Percentiles rank a stretch among this genome's conserved stretches.
Conservation (phyloP, 1,139 yeast species). For the Suhomyces chickasaworum region DNA sequence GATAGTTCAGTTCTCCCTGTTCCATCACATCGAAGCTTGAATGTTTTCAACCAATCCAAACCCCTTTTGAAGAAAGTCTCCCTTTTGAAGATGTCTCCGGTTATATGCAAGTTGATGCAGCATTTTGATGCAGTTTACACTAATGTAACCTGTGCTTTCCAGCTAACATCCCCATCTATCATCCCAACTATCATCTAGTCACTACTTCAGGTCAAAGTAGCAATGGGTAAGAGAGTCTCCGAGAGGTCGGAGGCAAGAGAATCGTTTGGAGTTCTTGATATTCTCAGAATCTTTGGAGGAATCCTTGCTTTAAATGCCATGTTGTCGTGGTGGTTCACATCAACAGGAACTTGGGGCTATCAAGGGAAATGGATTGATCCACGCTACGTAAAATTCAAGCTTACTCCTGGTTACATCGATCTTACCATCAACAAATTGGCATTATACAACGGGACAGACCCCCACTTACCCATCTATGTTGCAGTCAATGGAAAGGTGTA, state of each 20-base stretch:
- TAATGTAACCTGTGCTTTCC: not conserved
- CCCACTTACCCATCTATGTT: constrained; percentile 57
- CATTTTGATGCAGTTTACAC: no score
- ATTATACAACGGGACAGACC: constrained; percentile 54
- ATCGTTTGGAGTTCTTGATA: constrained; percentile 36
- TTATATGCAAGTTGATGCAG: no score
- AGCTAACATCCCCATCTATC: no score
- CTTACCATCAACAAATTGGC: constrained; percentile 53
- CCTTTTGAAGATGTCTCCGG: no score
- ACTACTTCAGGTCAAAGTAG: not conserved
- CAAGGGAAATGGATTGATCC: constrained; percentile 54
- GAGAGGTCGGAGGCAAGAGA: not conserved
- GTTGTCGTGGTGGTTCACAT: constrained; percentile 54
- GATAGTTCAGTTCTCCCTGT: no score
- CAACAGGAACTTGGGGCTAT: constrained; percentile 55
- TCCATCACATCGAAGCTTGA: no score
- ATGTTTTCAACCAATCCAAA: no score
- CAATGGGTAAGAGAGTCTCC: not conserved
- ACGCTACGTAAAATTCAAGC: constrained; percentile 36
- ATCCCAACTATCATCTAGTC: not conserved
- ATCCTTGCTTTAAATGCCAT: constrained; percentile 49
- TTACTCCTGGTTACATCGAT: constrained; percentile 24
- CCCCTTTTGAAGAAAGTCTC: no score
- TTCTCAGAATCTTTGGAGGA: constrained; percentile 50
- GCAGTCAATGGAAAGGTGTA: constrained; percentile 69